phyloP scores from a whole-genome alignment of 768 basidiomycete species.

The Hortiboletus campestris region DNA sequence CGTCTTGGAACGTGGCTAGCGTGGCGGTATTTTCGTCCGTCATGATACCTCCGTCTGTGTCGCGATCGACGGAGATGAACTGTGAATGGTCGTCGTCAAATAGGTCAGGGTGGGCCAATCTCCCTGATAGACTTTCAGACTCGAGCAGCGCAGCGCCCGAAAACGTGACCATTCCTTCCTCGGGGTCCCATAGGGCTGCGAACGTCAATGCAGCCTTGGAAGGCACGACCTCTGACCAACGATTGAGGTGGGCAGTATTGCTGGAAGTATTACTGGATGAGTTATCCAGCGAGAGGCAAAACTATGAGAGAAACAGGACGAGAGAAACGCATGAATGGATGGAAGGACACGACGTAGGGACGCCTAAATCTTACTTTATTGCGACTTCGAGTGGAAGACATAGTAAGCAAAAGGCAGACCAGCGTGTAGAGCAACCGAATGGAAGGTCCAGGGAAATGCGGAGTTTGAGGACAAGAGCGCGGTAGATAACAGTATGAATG shows the following conservation, averaged over 20 bases:
- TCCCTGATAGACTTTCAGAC: slow-evolving; percentile 17
- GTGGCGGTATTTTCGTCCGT: slow-evolving; percentile 24
- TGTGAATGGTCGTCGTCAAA: slow-evolving; percentile 20
- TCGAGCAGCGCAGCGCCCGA: slow-evolving; percentile 49
- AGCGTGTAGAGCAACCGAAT: neutral
- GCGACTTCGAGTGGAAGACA: slow-evolving; percentile 19
- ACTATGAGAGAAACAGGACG: slow-evolving; percentile 5
- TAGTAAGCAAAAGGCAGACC: neutral
- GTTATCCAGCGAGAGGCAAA: slow-evolving; percentile 25
- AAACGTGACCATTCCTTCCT: slow-evolving; percentile 56
- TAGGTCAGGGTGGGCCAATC: slow-evolving; percentile 4
- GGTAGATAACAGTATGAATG: neutral
- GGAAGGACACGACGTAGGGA: neutral
- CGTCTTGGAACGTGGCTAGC: slow-evolving; percentile 27
- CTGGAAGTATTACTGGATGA: slow-evolving; percentile 8
- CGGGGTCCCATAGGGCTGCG: slow-evolving; percentile 58
- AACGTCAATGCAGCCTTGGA: slow-evolving; percentile 57
- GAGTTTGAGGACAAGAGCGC: neutral
- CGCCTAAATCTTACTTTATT: slow-evolving; percentile 19
- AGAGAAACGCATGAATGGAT: neutral
- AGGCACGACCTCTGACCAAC: slow-evolving; percentile 59
- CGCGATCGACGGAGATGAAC: slow-evolving; percentile 11
- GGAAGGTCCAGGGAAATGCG: neutral
- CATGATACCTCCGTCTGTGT: slow-evolving; percentile 2
- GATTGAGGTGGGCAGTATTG: slow-evolving; percentile 21